Evolutionary conservation across 2,329 filamentous ascomycete genomes (phyloP).

Genomic region (Penicillium sp.): DNA sequence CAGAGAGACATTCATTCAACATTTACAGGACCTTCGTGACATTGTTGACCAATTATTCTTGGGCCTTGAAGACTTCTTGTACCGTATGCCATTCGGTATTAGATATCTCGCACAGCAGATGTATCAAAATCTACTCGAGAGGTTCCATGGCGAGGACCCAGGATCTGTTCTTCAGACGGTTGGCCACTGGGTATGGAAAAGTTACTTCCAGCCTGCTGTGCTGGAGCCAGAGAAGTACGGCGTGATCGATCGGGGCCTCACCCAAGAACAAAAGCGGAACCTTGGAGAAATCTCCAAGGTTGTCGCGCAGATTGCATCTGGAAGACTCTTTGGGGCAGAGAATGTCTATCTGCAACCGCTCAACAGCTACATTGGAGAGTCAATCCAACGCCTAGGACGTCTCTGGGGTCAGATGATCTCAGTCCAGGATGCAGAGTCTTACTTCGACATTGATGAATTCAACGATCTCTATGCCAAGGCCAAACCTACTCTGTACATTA

Average conservation of each 20-base stretch:
- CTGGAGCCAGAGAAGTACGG: slow-evolving; percentile 89
- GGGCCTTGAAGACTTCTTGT: slow-evolving; percentile 75
- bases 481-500: slow-evolving; percentile 98
- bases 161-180: slow-evolving; percentile 78
- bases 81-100: slow-evolving; percentile 88
- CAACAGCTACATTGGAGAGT: slow-evolving; percentile 85
- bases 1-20: slow-evolving; percentile 85
- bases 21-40: slow-evolving; percentile 88
- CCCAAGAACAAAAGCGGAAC: slow-evolving; percentile 90
- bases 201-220: slow-evolving; percentile 86
- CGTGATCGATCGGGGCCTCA: slow-evolving; percentile 83
- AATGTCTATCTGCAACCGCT: slow-evolving; percentile 94
- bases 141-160: slow-evolving; percentile 76
- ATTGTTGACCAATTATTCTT: slow-evolving; percentile 89
- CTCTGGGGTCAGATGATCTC: slow-evolving; percentile 76
- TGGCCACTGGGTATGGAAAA: slow-evolving; percentile 89
- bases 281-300: slow-evolving; percentile 88
- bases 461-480: slow-evolving; percentile 96
- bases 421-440: slow-evolving; percentile 80
- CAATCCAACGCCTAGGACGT: slow-evolving; percentile 72
- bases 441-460: slow-evolving; percentile 98
- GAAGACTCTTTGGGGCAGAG: slow-evolving; percentile 85
- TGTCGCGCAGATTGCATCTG: slow-evolving; percentile 81
- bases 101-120: slow-evolving; percentile 84
- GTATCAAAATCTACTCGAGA: slow-evolving; percentile 71